Evolutionary conservation across 2,329 filamentous ascomycete genomes (phyloP).

Genomic region (Neopestalotiopsis clavispora): DNA sequence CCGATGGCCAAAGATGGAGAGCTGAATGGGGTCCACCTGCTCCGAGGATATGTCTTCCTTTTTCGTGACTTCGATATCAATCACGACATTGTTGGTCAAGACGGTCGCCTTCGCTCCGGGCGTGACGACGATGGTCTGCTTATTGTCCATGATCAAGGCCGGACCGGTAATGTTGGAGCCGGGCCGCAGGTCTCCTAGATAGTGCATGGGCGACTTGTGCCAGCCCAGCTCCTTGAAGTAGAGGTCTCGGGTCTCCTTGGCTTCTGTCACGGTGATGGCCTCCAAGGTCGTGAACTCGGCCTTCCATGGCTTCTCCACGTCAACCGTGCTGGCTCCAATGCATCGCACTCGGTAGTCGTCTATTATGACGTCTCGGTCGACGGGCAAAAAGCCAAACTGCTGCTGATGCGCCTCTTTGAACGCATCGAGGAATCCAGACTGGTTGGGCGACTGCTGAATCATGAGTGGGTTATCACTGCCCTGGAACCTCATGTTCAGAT

Average conservation of each 20-base stretch:
- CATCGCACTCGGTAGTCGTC: conserved; percentile 19
- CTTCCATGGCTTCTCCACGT: background rate
- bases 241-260: background rate
- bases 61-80: conserved; percentile 5
- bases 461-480: conserved; percentile 20
- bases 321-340: conserved; percentile 15
- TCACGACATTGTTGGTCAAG: conserved; percentile 26
- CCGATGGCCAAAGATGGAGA: conserved; percentile 77
- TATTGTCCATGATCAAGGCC: conserved; percentile 29
- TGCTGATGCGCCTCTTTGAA: conserved; percentile 72
- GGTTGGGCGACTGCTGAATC: conserved; percentile 12
- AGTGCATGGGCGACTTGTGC: conserved; percentile 1
- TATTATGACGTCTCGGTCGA: conserved; percentile 13
- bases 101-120: conserved; percentile 35
- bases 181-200: background rate
- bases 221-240: conserved; percentile 11
- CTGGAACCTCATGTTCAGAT: conserved; percentile 19
- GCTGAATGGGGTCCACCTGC: conserved; percentile 72
- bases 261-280: background rate
- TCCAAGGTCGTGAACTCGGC: background rate
- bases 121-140: conserved; percentile 11
- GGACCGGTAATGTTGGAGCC: conserved; percentile 4
- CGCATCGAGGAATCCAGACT: conserved; percentile 63
- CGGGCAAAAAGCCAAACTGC: conserved; percentile 65
- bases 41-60: conserved; percentile 7